A percentile compares a stretch with the other conserved stretches of the same genome.
Evolutionary conservation across 1,139 yeast species (phyloP).

Genomic region (Yamadazyma triangularis): DNA sequence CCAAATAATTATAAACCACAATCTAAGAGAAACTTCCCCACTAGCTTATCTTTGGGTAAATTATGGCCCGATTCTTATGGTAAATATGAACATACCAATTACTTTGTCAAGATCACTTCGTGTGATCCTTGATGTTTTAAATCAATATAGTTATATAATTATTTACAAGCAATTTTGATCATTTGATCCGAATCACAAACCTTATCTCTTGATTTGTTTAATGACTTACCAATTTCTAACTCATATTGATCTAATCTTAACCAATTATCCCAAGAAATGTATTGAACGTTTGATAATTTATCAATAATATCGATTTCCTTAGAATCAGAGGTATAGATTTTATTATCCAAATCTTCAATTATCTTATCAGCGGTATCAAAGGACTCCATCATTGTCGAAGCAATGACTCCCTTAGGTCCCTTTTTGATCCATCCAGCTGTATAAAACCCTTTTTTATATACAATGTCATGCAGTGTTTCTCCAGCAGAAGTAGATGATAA

Average conservation of each 20-base stretch:
- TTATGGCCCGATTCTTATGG: slow-evolving; percentile 23
- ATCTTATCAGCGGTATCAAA: slow-evolving; percentile 70
- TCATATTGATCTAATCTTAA: slow-evolving; percentile 53
- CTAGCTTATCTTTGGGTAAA: slow-evolving; percentile 7
- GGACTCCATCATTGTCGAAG: slow-evolving; percentile 84
- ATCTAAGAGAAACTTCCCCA: not conserved
- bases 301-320: slow-evolving; percentile 17
- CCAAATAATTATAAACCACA: not conserved
- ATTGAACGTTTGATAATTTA: slow-evolving; percentile 8
- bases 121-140: slow-evolving; percentile 15
- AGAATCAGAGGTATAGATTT: slow-evolving; percentile 17
- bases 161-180: slow-evolving; percentile 30
- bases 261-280: slow-evolving; percentile 75
- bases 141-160: slow-evolving; percentile 1
- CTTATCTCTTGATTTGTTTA: slow-evolving; percentile 58
- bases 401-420: slow-evolving; percentile 90
- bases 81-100: slow-evolving; percentile 30
- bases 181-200: slow-evolving; percentile 46
- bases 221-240: slow-evolving; percentile 36
- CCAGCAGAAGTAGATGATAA: slow-evolving; percentile 20
- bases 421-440: slow-evolving; percentile 90
- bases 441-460: slow-evolving; percentile 50
- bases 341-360: slow-evolving; percentile 45
- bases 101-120: slow-evolving; percentile 30
- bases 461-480: slow-evolving; percentile 3